Evolutionary conservation across 352 stramenopile genomes (phyloP).

Genomic region (Phytophthora fragariaefolia): DNA sequence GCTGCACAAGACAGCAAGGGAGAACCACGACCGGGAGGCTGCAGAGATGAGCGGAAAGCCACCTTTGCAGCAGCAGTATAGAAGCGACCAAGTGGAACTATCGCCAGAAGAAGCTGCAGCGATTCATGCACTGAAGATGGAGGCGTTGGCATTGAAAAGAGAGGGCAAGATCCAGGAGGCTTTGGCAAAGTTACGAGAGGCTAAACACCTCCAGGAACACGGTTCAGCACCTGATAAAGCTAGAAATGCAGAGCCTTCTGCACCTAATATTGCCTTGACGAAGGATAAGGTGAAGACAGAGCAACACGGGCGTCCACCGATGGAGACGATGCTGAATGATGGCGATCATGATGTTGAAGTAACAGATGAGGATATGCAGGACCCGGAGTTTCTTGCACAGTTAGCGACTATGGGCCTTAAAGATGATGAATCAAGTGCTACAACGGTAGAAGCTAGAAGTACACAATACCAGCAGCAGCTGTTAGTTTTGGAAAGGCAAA

Average conservation of each 20-base stretch:
- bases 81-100: neutral
- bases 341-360: constrained; percentile 58
- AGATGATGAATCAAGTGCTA: constrained; percentile 7
- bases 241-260: neutral
- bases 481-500: constrained; percentile 48
- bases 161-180: constrained; percentile 58
- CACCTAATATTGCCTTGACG: neutral
- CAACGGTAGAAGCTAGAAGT: too few species aligned
- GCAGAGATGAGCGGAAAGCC: constrained; percentile 24
- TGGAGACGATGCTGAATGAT: constrained; percentile 23
- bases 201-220: constrained; percentile 59
- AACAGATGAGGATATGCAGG: constrained; percentile 80
- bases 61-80: neutral
- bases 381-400: constrained; percentile 73
- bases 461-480: too few species aligned
- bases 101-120: constrained; percentile 8
- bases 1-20: constrained; percentile 38
- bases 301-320: neutral
- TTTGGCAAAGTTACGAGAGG: constrained; percentile 64
- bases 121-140: constrained; percentile 58
- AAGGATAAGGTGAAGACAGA: neutral
- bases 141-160: constrained; percentile 64
- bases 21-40: constrained; percentile 32
- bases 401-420: constrained; percentile 56
- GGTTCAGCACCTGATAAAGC: constrained; percentile 2